Percentiles rank a stretch among this genome's conserved stretches.
These are phyloP conservation scores for Fraxinus floribunda DNA, from an alignment of 305 asterid genomes.

Conservation along the genomic window DNA sequence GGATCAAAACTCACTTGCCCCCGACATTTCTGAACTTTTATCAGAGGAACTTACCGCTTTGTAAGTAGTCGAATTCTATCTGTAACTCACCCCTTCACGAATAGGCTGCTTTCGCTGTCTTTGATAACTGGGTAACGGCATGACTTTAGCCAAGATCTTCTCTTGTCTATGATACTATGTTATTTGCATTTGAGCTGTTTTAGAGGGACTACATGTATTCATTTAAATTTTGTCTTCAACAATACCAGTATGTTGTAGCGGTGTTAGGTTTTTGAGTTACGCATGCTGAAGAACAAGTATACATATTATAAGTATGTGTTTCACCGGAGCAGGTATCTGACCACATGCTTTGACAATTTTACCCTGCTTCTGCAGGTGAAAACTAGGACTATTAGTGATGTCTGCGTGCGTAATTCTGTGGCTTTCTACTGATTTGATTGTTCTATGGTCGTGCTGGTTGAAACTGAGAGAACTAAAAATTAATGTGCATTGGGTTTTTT, in stretches of 20 bases:
- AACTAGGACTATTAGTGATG: background rate
- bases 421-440: background rate
- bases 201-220: background rate
- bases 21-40: constrained; percentile 55
- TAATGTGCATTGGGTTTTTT: background rate
- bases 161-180: background rate
- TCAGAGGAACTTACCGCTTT: constrained; percentile 86
- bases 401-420: background rate
- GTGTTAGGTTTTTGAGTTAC: background rate
- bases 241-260: background rate
- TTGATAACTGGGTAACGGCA: background rate
- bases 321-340: background rate
- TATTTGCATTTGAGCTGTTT: background rate
- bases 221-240: background rate
- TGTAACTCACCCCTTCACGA: background rate
- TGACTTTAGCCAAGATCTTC: background rate
- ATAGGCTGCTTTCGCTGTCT: background rate
- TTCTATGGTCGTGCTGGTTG: background rate
- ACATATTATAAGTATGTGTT: background rate
- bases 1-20: constrained; percentile 57
- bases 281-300: background rate
- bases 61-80: constrained; percentile 35
- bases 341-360: background rate
- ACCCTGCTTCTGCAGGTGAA: background rate
- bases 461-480: background rate